Percentiles rank a stretch among this genome's conserved stretches.
Evolutionary conservation across 1,284 basidiomycete species (phyloP).

Genomic region (Singerocomus rubriflavus): DNA sequence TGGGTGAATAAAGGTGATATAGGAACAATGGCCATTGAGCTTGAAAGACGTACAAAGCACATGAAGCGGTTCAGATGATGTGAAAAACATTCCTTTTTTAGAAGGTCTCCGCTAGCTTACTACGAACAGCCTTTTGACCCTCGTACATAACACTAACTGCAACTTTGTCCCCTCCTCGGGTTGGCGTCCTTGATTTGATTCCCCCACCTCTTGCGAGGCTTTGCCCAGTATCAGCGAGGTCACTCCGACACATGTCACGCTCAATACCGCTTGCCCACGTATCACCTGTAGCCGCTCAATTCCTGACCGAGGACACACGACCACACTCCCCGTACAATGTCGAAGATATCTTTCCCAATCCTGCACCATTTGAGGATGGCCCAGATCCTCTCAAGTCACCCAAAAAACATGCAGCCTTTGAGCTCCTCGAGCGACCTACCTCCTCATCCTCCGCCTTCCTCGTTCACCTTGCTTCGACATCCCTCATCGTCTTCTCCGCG

Average conservation of each 20-base stretch:
- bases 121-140: too few relatives aligned
- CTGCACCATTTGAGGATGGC: conserved; percentile 36
- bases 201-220: neutral
- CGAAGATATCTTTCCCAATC: conserved; percentile 37
- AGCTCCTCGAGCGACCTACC: conserved; percentile 66
- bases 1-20: too few relatives aligned
- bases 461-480: conserved; percentile 60
- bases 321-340: conserved; percentile 31
- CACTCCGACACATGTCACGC: conserved; percentile 24
- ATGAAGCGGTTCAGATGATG: too few relatives aligned
- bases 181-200: neutral
- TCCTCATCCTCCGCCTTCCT: conserved; percentile 65
- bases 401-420: conserved; percentile 58
- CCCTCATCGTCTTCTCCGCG: conserved; percentile 67
- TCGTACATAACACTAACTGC: neutral
- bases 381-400: conserved; percentile 44
- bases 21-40: too few relatives aligned
- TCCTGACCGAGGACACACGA: conserved; percentile 38
- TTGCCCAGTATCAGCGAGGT: neutral
- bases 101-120: too few relatives aligned
- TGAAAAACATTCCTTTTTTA: too few relatives aligned
- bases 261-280: conserved; percentile 29
- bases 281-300: conserved; percentile 28
- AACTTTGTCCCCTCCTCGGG: neutral
- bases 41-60: too few relatives aligned